These are phyloP conservation scores for Hericium coralloides DNA, from an alignment of 768 basidiomycete species.

Conservation along the genomic window DNA sequence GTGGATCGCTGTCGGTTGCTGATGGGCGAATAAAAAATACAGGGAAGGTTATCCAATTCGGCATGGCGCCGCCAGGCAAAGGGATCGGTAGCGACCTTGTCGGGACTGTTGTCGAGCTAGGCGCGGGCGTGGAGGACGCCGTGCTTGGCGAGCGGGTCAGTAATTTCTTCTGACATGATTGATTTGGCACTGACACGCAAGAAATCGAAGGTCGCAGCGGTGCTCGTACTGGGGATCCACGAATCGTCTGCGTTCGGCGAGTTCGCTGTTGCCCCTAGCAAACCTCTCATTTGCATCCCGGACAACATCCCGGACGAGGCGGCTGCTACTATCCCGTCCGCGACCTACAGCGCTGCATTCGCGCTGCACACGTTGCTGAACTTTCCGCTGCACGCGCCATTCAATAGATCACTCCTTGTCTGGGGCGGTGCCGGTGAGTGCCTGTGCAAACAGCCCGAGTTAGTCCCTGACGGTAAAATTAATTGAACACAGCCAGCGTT, in stretches of 20 bases:
- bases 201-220: too few relatives aligned
- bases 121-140: background rate
- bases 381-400: background rate
- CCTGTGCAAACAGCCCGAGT: background rate
- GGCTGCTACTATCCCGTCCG: background rate
- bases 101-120: conserved; percentile 5
- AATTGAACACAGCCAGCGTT: background rate
- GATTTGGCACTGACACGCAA: too few relatives aligned
- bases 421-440: background rate
- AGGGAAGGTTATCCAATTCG: background rate
- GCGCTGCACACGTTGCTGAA: background rate
- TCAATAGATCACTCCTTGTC: background rate
- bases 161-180: too few relatives aligned
- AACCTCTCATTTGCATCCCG: background rate
- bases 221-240: too few relatives aligned
- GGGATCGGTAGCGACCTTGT: conserved; percentile 5
- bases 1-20: too few relatives aligned
- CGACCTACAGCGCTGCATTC: background rate
- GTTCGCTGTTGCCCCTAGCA: background rate
- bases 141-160: background rate
- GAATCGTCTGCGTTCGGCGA: background rate
- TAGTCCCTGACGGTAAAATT: background rate
- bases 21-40: too few relatives aligned
- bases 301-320: too few relatives aligned
- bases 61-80: background rate